Conservation (phyloP, 2,329 filamentous ascomycete genomes). For the Eurotiales sp. region DNA sequence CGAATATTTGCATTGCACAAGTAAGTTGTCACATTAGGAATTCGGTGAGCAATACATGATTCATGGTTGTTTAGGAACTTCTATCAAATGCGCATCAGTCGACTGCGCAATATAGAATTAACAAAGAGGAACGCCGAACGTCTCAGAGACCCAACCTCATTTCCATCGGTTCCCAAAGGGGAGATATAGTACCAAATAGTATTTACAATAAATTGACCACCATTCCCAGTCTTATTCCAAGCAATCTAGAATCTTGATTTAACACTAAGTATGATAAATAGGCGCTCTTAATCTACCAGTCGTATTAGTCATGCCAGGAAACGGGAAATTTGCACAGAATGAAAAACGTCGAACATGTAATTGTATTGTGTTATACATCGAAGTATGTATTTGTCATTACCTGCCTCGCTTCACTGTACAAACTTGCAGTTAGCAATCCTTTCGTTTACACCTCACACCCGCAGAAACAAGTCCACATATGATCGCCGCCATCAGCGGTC, state of each 20-base stretch:
- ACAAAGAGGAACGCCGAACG: constrained; percentile 79
- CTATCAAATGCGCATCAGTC: constrained; percentile 78
- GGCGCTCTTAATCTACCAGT: too few species aligned
- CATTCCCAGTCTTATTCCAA: too few species aligned
- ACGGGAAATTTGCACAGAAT: too few species aligned
- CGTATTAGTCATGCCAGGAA: too few species aligned
- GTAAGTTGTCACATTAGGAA: constrained; percentile 43
- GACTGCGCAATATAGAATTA: constrained; percentile 71
- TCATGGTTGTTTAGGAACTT: constrained; percentile 60
- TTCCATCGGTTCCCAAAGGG: constrained; percentile 77
- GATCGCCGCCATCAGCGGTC: not conserved
- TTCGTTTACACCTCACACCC: not conserved
- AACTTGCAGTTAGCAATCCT: too few species aligned
- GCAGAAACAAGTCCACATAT: not conserved
- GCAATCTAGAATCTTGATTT: too few species aligned
- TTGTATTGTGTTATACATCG: too few species aligned
- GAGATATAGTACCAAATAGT: constrained; percentile 25
- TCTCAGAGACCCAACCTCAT: constrained; percentile 70
- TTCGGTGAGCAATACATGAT: not conserved
- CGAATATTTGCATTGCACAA: constrained; percentile 81
- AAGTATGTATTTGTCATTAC: too few species aligned
- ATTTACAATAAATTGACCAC: too few species aligned
- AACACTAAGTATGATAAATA: too few species aligned
- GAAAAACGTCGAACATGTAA: too few species aligned
- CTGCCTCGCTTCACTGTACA: too few species aligned